Evolutionary conservation across 176 grass and related monocot species (phyloP).

Genomic region (Triticum urartu): DNA sequence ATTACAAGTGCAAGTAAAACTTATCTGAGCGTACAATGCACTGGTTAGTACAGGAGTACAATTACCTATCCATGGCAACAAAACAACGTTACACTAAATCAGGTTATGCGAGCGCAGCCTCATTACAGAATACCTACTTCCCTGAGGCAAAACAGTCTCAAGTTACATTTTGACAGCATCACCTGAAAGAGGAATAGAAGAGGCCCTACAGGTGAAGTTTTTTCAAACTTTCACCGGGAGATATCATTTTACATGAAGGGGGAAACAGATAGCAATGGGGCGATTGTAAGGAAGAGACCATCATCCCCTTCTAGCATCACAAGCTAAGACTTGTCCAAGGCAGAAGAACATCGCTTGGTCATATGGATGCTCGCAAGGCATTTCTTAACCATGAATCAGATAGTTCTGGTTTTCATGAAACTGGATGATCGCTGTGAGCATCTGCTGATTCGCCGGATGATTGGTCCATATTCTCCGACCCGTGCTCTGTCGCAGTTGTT

Average conservation of each 20-base stretch:
- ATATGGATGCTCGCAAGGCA: background rate
- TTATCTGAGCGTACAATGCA: background rate
- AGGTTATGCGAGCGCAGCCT: background rate
- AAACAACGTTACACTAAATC: background rate
- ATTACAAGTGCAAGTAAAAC: background rate
- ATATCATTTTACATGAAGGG: background rate
- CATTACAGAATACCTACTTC: background rate
- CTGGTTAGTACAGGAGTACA: background rate
- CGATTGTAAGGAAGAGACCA: background rate
- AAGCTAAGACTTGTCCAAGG: background rate
- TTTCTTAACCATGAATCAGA: constrained; percentile 12
- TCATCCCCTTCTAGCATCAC: background rate
- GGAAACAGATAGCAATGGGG: background rate
- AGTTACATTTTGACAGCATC: background rate
- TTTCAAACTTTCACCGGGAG: background rate
- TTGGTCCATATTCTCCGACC: background rate
- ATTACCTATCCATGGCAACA: background rate
- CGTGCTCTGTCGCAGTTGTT: background rate
- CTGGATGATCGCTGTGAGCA: background rate
- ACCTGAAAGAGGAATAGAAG: background rate
- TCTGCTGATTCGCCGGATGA: constrained; percentile 11
- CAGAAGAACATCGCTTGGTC: background rate
- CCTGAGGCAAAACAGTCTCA: background rate
- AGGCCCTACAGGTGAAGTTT: background rate
- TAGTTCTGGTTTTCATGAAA: background rate